phyloP scores from a whole-genome alignment of 345 rosid genomes.

The Populus euphratica region DNA sequence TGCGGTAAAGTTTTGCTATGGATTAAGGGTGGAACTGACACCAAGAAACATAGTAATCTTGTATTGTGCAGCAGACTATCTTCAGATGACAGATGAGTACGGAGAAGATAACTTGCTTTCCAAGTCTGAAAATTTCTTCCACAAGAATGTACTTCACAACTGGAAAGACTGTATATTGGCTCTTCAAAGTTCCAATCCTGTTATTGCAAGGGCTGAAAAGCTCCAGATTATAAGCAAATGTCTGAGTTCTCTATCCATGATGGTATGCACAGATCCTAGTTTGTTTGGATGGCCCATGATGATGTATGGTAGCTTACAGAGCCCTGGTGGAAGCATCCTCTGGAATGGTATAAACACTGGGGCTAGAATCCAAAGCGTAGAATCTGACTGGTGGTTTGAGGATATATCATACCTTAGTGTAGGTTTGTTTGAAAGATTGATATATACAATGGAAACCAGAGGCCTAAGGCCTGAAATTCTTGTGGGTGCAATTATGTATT shows the following conservation, averaged over 20 bases:
- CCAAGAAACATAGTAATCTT: slow-evolving; percentile 66
- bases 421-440: slow-evolving; percentile 66
- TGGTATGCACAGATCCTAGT: slow-evolving; percentile 96
- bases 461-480: slow-evolving; percentile 71
- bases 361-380: slow-evolving; percentile 71
- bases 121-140: slow-evolving; percentile 64
- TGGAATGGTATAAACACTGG: slow-evolving; percentile 99
- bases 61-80: slow-evolving; percentile 75
- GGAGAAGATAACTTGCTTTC: slow-evolving; percentile 84
- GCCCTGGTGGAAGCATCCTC: slow-evolving; percentile 97
- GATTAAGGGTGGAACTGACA: slow-evolving; percentile 61
- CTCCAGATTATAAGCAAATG: slow-evolving; percentile 61
- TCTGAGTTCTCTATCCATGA: slow-evolving; percentile 63
- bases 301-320: slow-evolving; percentile 96
- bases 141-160: slow-evolving; percentile 61
- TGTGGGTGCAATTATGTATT: slow-evolving; percentile 75
- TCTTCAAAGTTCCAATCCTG: slow-evolving; percentile 60
- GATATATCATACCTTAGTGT: slow-evolving; percentile 75
- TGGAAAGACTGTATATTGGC: slow-evolving; percentile 93
- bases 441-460: slow-evolving; percentile 62
- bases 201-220: slow-evolving; percentile 58
- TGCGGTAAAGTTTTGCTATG: slow-evolving; percentile 77
- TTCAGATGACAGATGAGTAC: slow-evolving; percentile 73
- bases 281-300: slow-evolving; percentile 99
- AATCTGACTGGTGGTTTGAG: slow-evolving; percentile 98